phyloP scores from a whole-genome alignment of 1,284 basidiomycete species.

The Malassezia vespertilionis region DNA sequence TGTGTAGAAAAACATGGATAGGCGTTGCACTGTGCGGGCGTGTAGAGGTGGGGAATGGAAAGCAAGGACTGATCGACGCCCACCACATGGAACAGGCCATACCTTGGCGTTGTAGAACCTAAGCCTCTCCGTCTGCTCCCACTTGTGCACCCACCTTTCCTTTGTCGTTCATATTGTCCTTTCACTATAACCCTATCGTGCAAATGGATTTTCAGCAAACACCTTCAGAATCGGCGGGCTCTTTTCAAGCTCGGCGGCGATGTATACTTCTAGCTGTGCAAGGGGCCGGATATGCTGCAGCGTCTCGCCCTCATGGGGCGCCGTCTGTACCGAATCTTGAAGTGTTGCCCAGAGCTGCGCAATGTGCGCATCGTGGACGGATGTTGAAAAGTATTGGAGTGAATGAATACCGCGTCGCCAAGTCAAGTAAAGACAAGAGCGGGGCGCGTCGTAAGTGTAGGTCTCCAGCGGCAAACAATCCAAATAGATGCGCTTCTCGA shows the following conservation, averaged over 20 bases:
- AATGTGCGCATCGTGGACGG: constrained; percentile 58
- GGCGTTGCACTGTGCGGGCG: no score
- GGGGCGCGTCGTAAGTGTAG: constrained; percentile 79
- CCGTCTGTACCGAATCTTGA: no score
- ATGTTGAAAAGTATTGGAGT: constrained; percentile 83
- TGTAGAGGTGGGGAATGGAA: no score
- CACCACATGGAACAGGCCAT: no score
- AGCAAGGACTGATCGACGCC: no score
- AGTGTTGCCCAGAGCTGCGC: constrained; percentile 28
- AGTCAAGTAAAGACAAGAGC: constrained; percentile 69
- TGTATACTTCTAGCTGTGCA: constrained; percentile 29
- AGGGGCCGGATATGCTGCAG: constrained; percentile 35
- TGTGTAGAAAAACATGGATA: no score
- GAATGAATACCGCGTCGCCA: constrained; percentile 56
- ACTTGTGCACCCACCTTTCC: no score
- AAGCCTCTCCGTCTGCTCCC: no score
- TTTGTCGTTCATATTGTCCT: no score
- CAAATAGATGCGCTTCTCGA: constrained; percentile 95
- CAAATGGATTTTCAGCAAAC: background rate
- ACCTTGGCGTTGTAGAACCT: no score
- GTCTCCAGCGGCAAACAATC: constrained; percentile 87
- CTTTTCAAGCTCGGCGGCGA: constrained; percentile 40
- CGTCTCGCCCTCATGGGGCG: constrained; percentile 16
- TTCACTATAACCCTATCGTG: no score
- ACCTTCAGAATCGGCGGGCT: constrained; percentile 42